Evolutionary conservation across 2,329 filamentous ascomycete genomes (phyloP).

Genomic region (Cryphonectria parasitica): DNA sequence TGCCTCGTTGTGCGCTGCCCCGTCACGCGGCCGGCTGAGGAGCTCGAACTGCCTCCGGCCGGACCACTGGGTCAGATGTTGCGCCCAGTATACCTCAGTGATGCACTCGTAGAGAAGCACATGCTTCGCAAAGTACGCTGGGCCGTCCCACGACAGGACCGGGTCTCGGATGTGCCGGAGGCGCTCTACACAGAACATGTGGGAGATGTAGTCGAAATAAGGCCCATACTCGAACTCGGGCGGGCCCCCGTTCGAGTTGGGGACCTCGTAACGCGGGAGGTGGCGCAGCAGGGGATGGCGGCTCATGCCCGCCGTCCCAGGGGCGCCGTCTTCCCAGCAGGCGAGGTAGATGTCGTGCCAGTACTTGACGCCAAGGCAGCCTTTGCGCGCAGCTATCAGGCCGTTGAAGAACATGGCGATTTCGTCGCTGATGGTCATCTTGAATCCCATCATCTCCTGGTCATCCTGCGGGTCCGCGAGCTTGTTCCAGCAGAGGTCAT

Average conservation of each 20-base stretch:
- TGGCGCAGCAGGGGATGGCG: conserved; percentile 25
- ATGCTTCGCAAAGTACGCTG: conserved; percentile 17
- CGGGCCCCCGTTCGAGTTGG: background rate
- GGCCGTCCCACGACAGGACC: conserved; percentile 10
- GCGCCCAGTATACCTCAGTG: conserved; percentile 15
- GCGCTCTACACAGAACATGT: conserved; percentile 12
- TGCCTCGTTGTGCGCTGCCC: background rate
- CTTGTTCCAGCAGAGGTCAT: conserved; percentile 40
- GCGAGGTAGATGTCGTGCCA: conserved; percentile 46
- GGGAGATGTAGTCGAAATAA: conserved; percentile 2
- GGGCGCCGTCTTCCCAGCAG: conserved; percentile 40
- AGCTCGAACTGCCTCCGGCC: conserved; percentile 16
- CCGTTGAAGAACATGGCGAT: conserved; percentile 23
- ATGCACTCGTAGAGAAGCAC: conserved; percentile 9
- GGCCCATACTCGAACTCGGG: conserved; percentile 3
- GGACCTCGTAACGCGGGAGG: conserved; percentile 16
- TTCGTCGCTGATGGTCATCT: conserved; percentile 32
- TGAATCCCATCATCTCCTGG: conserved; percentile 41
- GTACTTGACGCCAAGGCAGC: conserved; percentile 46
- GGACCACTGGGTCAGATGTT: conserved; percentile 11
- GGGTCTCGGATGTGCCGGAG: conserved; percentile 9
- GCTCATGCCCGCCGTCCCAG: conserved; percentile 37
- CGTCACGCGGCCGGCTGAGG: conserved; percentile 9
- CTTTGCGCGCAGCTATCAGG: conserved; percentile 43
- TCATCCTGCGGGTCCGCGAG: conserved; percentile 36